Conservation (phyloP, 768 basidiomycete species). For the Mycena floridula region DNA sequence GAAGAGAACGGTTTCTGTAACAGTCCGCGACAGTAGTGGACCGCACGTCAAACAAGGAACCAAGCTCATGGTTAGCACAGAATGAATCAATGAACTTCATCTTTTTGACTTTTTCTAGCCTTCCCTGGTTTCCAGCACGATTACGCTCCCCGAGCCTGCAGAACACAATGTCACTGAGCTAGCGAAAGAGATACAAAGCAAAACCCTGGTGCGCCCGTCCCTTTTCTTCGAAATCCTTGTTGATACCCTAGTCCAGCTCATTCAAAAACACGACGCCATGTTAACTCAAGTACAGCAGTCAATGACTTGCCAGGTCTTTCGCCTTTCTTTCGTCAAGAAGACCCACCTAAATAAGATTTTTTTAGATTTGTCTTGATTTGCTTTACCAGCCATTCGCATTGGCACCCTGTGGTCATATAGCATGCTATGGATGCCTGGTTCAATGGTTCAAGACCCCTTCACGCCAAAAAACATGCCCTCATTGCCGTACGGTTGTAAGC, state of each 20-base stretch:
- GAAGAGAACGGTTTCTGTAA: neutral
- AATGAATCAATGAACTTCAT: neutral
- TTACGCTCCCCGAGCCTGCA: neutral
- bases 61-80: neutral
- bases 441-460: conserved; percentile 63
- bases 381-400: conserved; percentile 70
- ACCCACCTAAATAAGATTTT: too few relatives aligned
- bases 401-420: conserved; percentile 70
- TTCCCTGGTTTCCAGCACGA: neutral
- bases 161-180: neutral
- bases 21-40: neutral
- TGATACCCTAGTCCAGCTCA: conserved; percentile 27
- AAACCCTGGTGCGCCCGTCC: neutral
- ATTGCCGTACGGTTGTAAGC: conserved; percentile 57
- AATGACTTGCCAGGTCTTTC: conserved; percentile 68
- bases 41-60: neutral
- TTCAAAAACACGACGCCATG: conserved; percentile 47
- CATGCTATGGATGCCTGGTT: conserved; percentile 67
- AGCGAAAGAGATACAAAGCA: neutral
- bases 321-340: too few relatives aligned
- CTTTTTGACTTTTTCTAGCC: neutral
- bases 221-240: neutral
- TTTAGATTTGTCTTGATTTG: conserved; percentile 72
- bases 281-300: conserved; percentile 54
- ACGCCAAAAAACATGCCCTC: conserved; percentile 65